Percentiles rank a stretch among this genome's conserved stretches.
Evolutionary conservation across 2,329 filamentous ascomycete species (phyloP).

Genomic region (Claviceps monticola): DNA sequence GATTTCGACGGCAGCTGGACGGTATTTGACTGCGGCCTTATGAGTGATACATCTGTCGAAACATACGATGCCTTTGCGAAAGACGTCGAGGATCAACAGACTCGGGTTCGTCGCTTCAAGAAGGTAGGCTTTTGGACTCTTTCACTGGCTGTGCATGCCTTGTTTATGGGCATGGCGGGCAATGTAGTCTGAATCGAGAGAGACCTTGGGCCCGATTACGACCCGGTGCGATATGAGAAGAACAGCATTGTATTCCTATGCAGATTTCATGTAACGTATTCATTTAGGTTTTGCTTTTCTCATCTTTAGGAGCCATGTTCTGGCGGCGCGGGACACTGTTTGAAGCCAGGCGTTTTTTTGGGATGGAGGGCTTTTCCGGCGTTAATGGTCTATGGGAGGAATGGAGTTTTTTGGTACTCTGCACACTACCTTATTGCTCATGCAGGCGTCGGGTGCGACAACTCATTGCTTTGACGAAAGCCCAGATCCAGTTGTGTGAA

Average conservation of each 20-base stretch:
- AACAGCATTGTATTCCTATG: not conserved
- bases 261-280: not conserved
- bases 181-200: slow-evolving; percentile 40
- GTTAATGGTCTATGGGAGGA: not conserved
- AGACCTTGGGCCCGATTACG: not conserved
- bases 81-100: slow-evolving; percentile 81
- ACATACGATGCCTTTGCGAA: slow-evolving; percentile 88
- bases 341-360: not conserved
- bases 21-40: slow-evolving; percentile 79
- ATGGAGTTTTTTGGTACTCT: not conserved
- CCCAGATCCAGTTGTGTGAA: not conserved
- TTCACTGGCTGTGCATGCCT: slow-evolving; percentile 78
- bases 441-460: too few species aligned
- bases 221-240: not conserved
- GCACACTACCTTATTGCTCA: not conserved
- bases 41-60: slow-evolving; percentile 88
- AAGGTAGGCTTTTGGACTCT: slow-evolving; percentile 96
- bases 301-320: not conserved
- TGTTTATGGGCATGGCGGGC: slow-evolving; percentile 90
- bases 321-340: not conserved
- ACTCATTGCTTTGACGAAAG: too few species aligned
- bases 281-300: not conserved
- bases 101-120: slow-evolving; percentile 72
- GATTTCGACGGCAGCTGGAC: slow-evolving; percentile 97
- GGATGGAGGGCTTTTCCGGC: not conserved